These are phyloP conservation scores for Ophiocordyceps sinensis DNA, from an alignment of 2,329 filamentous ascomycete species.

Conservation along the genomic window DNA sequence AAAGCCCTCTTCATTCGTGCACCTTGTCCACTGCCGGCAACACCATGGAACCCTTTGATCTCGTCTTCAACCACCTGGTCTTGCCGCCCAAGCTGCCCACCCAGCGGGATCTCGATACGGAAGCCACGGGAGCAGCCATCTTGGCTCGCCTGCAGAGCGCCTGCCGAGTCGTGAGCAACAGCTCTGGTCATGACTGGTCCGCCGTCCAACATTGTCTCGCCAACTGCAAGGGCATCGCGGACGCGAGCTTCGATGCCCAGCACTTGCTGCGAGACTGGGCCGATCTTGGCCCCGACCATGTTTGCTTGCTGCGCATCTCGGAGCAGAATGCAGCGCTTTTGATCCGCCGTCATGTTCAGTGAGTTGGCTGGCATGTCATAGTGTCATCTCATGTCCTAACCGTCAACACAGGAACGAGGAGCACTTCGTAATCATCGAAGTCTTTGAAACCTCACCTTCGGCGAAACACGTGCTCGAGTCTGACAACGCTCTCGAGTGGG, in stretches of 20 bases:
- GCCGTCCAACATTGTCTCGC: neutral
- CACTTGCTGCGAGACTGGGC: neutral
- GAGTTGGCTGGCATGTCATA: neutral
- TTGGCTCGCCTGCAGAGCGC: neutral
- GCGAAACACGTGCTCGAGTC: conserved; percentile 36
- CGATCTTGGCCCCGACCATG: neutral
- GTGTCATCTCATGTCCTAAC: neutral
- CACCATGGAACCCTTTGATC: neutral
- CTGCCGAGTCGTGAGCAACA: neutral
- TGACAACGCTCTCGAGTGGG: conserved; percentile 36
- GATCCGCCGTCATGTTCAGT: conserved; percentile 9
- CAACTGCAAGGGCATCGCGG: neutral
- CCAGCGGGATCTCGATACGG: conserved; percentile 1
- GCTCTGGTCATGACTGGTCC: neutral
- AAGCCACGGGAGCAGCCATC: neutral
- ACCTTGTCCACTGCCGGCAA: too few species aligned
- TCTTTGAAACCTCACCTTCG: conserved; percentile 42
- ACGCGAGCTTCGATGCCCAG: neutral
- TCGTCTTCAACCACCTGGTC: conserved; percentile 10
- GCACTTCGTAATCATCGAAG: conserved; percentile 28
- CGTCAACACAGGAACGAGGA: conserved; percentile 3
- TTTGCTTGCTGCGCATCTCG: conserved; percentile 7
- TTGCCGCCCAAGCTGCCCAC: conserved; percentile 9
- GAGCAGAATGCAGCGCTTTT: conserved; percentile 19
- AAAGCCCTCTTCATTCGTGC: too few species aligned